Evolutionary conservation across 768 basidiomycete species (phyloP), one percentile per base, ranked within the genome.

Genomic region (Austroboletus eburneus): DNA sequence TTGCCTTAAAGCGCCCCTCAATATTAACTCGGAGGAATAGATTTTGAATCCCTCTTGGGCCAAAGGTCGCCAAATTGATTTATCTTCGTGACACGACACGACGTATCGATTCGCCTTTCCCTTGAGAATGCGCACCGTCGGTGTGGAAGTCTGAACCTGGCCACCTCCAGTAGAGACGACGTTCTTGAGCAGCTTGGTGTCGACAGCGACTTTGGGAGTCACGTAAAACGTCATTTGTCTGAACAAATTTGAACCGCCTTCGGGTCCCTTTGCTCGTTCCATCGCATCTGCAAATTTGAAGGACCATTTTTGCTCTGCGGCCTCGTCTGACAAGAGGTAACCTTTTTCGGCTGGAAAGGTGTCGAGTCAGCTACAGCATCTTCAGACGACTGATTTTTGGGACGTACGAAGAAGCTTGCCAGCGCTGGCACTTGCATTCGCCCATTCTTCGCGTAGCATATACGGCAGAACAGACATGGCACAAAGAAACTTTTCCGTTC

Each of bases 401-500:
- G 7, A 74, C 85, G 49, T 55, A 90, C 91, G 75, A 22, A 91
- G 69, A 5, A 93, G 67, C 30, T 68, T 70, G 35, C 76, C 78
- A 7, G 73, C 72, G 24, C 71, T 72, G 4, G 78, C 75, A 10
- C 79, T 86, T 1, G 76, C 75, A 5, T 63, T 70, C 5, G 86
- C 76, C 93, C 92, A 96, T 27, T 77, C 69, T 43, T 75, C 73
- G 3, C 73, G 77, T 18, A 96, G 66, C 39, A 94, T 71, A 50
- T 71, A 73, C 0, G 87, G 83, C 0, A 76, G 79, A 1, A 65
- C 65, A 0, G 86, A 73, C 54, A 95, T 69, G 1, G 88, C 89
- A 55, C 81, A 82, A 0, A 96, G 72, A 60, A 95, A 87, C 63
- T 95, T 96, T 59, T 92, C 87, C 1, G 93, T 95, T 5, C 92